Conservation (phyloP, 768 basidiomycete genomes). For the Leccinum truebloodii region DNA sequence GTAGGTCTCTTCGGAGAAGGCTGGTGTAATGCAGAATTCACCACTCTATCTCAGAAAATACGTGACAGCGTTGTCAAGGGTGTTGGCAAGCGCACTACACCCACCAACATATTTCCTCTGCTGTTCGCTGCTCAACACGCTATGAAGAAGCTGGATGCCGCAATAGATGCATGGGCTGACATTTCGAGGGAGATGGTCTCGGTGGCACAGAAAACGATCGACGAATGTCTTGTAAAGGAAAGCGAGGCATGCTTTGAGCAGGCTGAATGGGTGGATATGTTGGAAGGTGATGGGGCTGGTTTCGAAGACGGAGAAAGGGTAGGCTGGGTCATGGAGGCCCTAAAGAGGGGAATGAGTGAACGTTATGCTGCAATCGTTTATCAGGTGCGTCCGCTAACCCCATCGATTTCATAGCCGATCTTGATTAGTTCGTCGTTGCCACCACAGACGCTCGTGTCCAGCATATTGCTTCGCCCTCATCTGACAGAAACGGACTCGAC, state of each 20-base stretch:
- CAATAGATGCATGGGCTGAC: constrained; percentile 54
- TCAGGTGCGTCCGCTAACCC: constrained; percentile 51
- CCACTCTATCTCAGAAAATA: constrained; percentile 60
- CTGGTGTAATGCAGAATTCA: constrained; percentile 86
- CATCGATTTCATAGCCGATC: not conserved
- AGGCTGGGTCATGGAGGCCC: constrained; percentile 69
- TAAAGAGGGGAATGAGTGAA: constrained; percentile 63
- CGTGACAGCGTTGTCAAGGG: constrained; percentile 73
- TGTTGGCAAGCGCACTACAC: constrained; percentile 66
- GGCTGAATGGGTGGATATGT: constrained; percentile 70
- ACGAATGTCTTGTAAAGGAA: constrained; percentile 58
- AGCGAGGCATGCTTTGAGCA: constrained; percentile 67
- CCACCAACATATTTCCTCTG: constrained; percentile 65
- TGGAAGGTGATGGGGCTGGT: constrained; percentile 69
- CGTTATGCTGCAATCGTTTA: constrained; percentile 69
- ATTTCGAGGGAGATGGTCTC: constrained; percentile 60
- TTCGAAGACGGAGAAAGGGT: constrained; percentile 82
- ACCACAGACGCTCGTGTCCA: constrained; percentile 65
- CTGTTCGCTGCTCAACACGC: constrained; percentile 69
- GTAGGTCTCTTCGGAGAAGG: constrained; percentile 86
- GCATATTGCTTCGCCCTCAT: constrained; percentile 69
- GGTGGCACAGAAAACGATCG: constrained; percentile 58
- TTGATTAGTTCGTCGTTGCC: not conserved
- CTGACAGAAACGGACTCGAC: constrained; percentile 57
- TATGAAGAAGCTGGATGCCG: constrained; percentile 49